A percentile compares a stretch with the other conserved stretches of the same genome.
Conservation (phyloP, 2,329 filamentous ascomycete species). For the Seiridium unicorne region DNA sequence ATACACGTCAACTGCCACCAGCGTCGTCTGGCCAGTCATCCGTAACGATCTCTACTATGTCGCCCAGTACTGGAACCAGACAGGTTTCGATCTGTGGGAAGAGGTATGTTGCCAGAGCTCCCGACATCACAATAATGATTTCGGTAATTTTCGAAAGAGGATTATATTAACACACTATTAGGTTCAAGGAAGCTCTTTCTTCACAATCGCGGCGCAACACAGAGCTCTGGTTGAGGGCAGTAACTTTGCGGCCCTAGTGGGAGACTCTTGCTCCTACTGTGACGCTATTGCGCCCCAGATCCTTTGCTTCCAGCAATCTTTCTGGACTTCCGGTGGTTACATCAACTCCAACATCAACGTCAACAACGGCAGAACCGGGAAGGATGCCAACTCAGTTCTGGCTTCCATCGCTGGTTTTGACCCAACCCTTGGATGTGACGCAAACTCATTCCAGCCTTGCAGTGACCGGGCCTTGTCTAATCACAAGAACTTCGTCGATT, state of each 20-base stretch:
- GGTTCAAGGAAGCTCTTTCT: slow-evolving; percentile 73
- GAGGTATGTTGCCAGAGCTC: slow-evolving; percentile 39
- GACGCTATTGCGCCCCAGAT: slow-evolving; percentile 66
- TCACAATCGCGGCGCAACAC: slow-evolving; percentile 70
- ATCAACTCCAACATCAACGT: slow-evolving; percentile 68
- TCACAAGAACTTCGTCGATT: slow-evolving; percentile 73
- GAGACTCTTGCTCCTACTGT: slow-evolving; percentile 59
- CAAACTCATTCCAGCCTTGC: slow-evolving; percentile 76
- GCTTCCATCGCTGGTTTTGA: slow-evolving; percentile 70
- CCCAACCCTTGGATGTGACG: slow-evolving; percentile 62
- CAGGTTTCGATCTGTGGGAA: slow-evolving; percentile 79
- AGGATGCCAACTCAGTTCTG: slow-evolving; percentile 71
- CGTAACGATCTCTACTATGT: slow-evolving; percentile 76
- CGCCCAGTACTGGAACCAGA: slow-evolving; percentile 67
- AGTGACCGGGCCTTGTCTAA: slow-evolving; percentile 68
- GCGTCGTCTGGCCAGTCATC: slow-evolving; percentile 70
- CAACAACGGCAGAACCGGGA: slow-evolving; percentile 62
- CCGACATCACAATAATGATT: not conserved
- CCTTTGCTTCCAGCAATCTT: slow-evolving; percentile 71
- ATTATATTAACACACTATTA: not conserved
- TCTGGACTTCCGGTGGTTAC: slow-evolving; percentile 65
- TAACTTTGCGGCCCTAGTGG: slow-evolving; percentile 62
- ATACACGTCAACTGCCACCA: slow-evolving; percentile 53
- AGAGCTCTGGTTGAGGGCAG: slow-evolving; percentile 68
- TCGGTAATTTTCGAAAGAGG: not conserved